Evolutionary conservation across 768 basidiomycete genomes (phyloP).

Genomic region (Calocera viscosa): DNA sequence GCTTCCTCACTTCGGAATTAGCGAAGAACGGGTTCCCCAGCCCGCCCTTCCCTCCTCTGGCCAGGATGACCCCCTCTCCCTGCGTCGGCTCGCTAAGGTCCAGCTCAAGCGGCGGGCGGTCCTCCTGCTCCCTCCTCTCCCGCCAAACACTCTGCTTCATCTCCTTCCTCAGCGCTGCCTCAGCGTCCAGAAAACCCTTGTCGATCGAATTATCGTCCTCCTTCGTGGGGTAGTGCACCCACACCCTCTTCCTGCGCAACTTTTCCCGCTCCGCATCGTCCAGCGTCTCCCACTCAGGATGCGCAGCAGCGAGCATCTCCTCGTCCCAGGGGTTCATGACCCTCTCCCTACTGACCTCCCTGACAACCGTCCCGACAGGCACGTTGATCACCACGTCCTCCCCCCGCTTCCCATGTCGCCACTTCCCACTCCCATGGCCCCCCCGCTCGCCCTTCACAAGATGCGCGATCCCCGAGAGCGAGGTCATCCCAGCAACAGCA

Average conservation of each 20-base stretch:
- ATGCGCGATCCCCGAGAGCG: slow-evolving; percentile 57
- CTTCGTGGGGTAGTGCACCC: slow-evolving; percentile 68
- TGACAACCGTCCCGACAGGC: slow-evolving; percentile 81
- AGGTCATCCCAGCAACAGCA: slow-evolving; percentile 64
- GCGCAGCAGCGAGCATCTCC: slow-evolving; percentile 57
- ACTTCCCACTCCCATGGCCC: slow-evolving; percentile 64
- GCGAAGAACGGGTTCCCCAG: slow-evolving; percentile 83
- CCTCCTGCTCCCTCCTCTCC: slow-evolving; percentile 22
- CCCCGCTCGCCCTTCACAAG: slow-evolving; percentile 58
- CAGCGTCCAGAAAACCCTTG: slow-evolving; percentile 60
- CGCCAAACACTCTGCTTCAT: slow-evolving; percentile 32
- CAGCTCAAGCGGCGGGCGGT: slow-evolving; percentile 26
- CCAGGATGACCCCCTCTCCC: slow-evolving; percentile 39
- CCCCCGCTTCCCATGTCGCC: slow-evolving; percentile 71
- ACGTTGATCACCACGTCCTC: slow-evolving; percentile 64
- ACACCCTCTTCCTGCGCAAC: slow-evolving; percentile 47
- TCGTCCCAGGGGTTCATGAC: slow-evolving; percentile 32
- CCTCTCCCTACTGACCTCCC: slow-evolving; percentile 43
- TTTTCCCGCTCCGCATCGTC: slow-evolving; percentile 38
- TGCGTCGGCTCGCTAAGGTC: slow-evolving; percentile 30
- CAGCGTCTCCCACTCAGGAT: slow-evolving; percentile 48
- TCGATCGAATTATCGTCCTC: slow-evolving; percentile 50
- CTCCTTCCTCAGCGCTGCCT: slow-evolving; percentile 43
- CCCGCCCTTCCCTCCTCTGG: slow-evolving; percentile 68
- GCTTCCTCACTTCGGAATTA: slow-evolving; percentile 50